phyloP scores from a whole-genome alignment of 1,284 basidiomycete genomes.

The Leccinum solheimii region DNA sequence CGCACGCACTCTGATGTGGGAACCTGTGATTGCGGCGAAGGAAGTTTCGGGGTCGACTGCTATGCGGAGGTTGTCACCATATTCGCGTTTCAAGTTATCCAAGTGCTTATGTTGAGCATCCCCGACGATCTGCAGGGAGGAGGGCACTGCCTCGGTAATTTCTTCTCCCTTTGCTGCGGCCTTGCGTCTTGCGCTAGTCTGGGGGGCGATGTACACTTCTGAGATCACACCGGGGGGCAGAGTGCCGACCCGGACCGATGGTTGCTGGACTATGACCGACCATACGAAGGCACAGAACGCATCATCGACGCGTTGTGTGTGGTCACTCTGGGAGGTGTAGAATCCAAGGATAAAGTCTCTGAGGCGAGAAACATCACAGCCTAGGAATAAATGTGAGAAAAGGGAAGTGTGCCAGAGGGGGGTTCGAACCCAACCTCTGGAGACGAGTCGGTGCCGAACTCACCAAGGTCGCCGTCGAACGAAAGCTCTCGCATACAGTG shows the following conservation, averaged over 20 bases:
- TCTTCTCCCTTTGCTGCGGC: constrained; percentile 57
- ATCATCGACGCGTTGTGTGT: constrained; percentile 66
- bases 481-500: constrained; percentile 76
- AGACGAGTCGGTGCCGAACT: constrained; percentile 28
- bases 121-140: constrained; percentile 52
- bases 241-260: constrained; percentile 68
- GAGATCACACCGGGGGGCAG: constrained; percentile 55
- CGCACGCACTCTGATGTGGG: constrained; percentile 68
- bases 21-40: constrained; percentile 79
- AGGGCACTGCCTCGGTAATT: constrained; percentile 40
- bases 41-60: constrained; percentile 72
- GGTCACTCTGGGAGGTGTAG: constrained; percentile 46
- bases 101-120: constrained; percentile 54
- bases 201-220: constrained; percentile 76
- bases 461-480: constrained; percentile 81
- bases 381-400: constrained; percentile 40
- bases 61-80: constrained; percentile 68
- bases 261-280: constrained; percentile 71
- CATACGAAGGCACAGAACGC: constrained; percentile 79
- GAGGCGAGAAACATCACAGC: constrained; percentile 69
- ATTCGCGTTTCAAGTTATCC: constrained; percentile 52
- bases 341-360: constrained; percentile 67
- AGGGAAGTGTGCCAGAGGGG: constrained; percentile 29
- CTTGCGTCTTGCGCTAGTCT: constrained; percentile 62
- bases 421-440: constrained; percentile 45